Base-by-base conservation (phyloP, 257 asterid species). In the Linderniella brevidens region DNA sequence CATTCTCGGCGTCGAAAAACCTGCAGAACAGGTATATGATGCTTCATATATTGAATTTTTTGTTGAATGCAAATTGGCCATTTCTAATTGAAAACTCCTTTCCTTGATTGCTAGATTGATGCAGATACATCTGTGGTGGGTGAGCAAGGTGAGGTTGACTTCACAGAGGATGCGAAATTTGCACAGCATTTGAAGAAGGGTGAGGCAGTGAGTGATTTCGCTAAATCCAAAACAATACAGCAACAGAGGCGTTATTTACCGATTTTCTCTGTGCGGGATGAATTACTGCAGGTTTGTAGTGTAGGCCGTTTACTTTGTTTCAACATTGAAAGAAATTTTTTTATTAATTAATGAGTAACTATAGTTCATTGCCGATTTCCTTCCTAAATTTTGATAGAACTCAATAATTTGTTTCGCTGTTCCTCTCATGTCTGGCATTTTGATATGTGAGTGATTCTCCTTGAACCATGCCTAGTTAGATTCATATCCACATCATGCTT, bases 61-160 rank as follows among this genome's bases (percentile, higher is more conserved):
- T 0, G 0, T 45, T 19, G 9, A 17, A 17, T 12, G 32, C 17
- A 3, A 17, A 43, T 13, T 8, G 14, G 4, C 17, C 17, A 8
- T 43, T 3, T 19, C 32, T 25, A 19, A 9, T 48, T 19, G 9
- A 19, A 11, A 13, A 1, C 19, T 11, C 11, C 25, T 17, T 46
- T 46, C 13, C 13, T 46, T 19, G 51, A 0, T 62, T 61, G 48
- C 59, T 62, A 90, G 99, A 66, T 90, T 75, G 99, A 90, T 69
- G 99, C 94, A 17, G 99, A 90, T 73, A 90, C 92, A 52, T 93
- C 99, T 65, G 72, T 58, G 41, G 94, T 90, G 54, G 96, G 99
- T 15, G 94, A 90, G 58, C 67, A 81, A 64, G 99, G 99, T 57
- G 96, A 90, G 71, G 73, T 90, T 58, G 94, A 90, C 71, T 90